A percentile compares a stretch with the other conserved stretches of the same genome.
These are phyloP conservation scores for Mycena citricolor DNA, from an alignment of 1,284 basidiomycete genomes.

Conservation along the genomic window DNA sequence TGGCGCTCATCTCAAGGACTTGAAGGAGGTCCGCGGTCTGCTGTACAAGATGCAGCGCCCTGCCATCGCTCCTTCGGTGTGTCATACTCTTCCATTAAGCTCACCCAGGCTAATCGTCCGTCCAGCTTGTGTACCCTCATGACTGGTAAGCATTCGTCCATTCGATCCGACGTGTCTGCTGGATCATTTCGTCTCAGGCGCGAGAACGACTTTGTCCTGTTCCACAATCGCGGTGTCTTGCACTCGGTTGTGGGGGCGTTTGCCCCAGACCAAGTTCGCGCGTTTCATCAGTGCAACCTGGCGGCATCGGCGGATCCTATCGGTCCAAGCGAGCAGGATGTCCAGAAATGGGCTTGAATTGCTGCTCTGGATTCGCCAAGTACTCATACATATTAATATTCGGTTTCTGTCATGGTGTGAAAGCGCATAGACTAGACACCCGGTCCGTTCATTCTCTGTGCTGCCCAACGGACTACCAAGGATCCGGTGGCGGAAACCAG, in stretches of 20 bases:
- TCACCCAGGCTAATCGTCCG: not conserved
- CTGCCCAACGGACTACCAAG: constrained; percentile 50
- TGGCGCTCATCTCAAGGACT: constrained; percentile 68
- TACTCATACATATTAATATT: too few relatives aligned
- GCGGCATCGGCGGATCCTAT: constrained; percentile 69
- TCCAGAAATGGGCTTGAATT: constrained; percentile 61
- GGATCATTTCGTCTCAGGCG: too few relatives aligned
- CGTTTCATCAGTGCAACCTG: constrained; percentile 82
- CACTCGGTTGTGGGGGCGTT: constrained; percentile 80
- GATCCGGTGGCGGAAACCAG: constrained; percentile 53
- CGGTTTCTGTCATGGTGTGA: too few relatives aligned
- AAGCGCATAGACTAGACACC: too few relatives aligned
- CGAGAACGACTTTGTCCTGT: constrained; percentile 64
- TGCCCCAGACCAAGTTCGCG: constrained; percentile 65
- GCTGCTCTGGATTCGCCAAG: too few relatives aligned
- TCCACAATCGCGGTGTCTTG: constrained; percentile 76
- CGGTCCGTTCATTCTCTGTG: constrained; percentile 34
- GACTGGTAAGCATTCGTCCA: constrained; percentile 62
- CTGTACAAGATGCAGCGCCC: constrained; percentile 81
- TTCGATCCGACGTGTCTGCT: too few relatives aligned
- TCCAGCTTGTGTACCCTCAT: constrained; percentile 60
- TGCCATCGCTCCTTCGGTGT: constrained; percentile 67
- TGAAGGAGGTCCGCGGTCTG: constrained; percentile 69
- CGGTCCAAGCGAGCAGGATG: constrained; percentile 63
- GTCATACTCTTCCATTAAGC: constrained; percentile 19